Evolutionary conservation across 2,329 filamentous ascomycete species (phyloP).

Genomic region (Byssochlamys sp.): DNA sequence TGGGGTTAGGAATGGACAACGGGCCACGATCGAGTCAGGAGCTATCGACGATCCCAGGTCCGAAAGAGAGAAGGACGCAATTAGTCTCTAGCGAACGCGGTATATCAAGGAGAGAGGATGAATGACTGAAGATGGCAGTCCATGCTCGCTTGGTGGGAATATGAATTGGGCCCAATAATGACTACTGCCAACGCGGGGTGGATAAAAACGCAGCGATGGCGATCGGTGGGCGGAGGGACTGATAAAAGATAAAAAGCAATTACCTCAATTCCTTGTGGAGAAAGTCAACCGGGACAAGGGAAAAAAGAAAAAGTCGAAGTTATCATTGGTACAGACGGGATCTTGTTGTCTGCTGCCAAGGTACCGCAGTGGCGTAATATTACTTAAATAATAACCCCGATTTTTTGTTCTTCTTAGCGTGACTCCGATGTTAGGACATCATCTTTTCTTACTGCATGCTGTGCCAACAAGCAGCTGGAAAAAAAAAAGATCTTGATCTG

Average conservation of each 20-base stretch:
- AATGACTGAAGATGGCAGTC: not conserved
- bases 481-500: too few relatives aligned
- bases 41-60: not conserved
- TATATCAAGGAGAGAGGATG: not conserved
- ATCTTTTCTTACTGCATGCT: too few relatives aligned
- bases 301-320: not conserved
- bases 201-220: not conserved
- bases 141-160: too few relatives aligned
- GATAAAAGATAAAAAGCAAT: not conserved
- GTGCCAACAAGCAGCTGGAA: too few relatives aligned
- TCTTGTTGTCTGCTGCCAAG: not conserved
- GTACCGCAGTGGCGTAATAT: not conserved
- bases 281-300: not conserved
- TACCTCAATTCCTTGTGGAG: not conserved
- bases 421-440: too few relatives aligned
- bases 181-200: not conserved
- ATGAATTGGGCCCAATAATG: not conserved
- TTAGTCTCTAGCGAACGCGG: not conserved
- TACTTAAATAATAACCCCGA: too few relatives aligned
- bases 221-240: not conserved
- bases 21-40: not conserved
- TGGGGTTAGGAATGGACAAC: slow-evolving; percentile 6
- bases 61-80: not conserved
- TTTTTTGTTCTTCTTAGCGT: too few relatives aligned
- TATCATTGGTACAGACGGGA: not conserved